These are phyloP conservation scores for Magnolia changhungtana DNA, from an alignment of 164 flowering plant species.

Conservation along the genomic window DNA sequence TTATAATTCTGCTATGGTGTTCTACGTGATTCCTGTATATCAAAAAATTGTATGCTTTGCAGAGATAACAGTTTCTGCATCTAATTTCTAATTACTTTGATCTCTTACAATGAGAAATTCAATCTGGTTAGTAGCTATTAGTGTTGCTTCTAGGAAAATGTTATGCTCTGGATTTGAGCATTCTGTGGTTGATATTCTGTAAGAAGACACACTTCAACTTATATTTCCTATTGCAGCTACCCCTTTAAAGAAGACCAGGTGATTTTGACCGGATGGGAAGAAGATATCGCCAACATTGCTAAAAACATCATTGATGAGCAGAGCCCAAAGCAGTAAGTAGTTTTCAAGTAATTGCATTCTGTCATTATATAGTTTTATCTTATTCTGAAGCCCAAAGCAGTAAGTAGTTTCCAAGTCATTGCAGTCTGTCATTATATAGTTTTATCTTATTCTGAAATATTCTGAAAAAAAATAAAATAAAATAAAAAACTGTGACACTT, in stretches of 20 bases:
- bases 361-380: background rate
- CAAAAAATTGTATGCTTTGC: too few relatives aligned
- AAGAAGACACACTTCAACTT: background rate
- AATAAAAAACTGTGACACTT: too few relatives aligned
- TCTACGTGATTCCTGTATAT: too few relatives aligned
- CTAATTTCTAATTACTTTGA: too few relatives aligned
- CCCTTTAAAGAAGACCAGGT: slow-evolving; percentile 42
- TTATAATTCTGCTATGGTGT: too few relatives aligned
- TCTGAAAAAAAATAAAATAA: background rate
- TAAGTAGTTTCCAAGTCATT: slow-evolving; percentile 23
- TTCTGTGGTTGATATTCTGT: background rate
- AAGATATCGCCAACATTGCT: slow-evolving; percentile 53
- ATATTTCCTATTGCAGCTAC: slow-evolving; percentile 19
- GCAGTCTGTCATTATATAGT: background rate
- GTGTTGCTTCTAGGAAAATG: background rate
- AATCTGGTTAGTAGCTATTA: background rate
- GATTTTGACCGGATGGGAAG: slow-evolving; percentile 69
- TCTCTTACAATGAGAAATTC: too few relatives aligned
- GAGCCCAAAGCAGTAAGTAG: slow-evolving; percentile 66
- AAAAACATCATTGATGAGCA: slow-evolving; percentile 56
- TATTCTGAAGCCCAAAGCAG: slow-evolving; percentile 48
- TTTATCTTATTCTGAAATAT: background rate
- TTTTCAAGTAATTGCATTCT: background rate
- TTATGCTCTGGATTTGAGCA: background rate
- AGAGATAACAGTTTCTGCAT: too few relatives aligned